Percentiles rank a stretch among this genome's conserved stretches.
Conservation (phyloP, 169 alveolate species). For the Plasmodium adleri region DNA sequence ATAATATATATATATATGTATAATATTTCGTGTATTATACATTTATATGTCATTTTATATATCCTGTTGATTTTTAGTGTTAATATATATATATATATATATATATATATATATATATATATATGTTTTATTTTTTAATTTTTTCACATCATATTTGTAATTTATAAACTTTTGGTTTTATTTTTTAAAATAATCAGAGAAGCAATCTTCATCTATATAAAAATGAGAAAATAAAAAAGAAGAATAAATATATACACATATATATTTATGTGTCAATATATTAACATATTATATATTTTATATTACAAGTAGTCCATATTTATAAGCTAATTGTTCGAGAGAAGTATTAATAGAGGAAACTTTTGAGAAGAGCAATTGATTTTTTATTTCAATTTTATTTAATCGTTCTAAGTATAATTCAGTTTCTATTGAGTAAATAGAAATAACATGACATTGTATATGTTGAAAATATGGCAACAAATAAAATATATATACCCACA, state of each 20-base stretch:
- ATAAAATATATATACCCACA: not conserved
- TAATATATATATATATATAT: too few relatives aligned
- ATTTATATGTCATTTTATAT: not conserved
- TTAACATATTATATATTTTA: not conserved
- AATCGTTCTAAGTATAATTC: slow-evolving; percentile 25
- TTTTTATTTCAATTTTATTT: slow-evolving; percentile 39
- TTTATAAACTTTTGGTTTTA: not conserved
- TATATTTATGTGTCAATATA: not conserved
- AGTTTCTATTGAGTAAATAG: slow-evolving; percentile 9
- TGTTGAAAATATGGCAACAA: not conserved
- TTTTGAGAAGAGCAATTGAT: slow-evolving; percentile 21
- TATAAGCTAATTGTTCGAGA: slow-evolving; percentile 32
- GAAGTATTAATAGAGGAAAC: slow-evolving; percentile 23
- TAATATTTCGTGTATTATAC: not conserved
- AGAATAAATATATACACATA: not conserved
- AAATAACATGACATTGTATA: not conserved
- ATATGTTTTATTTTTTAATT: not conserved
- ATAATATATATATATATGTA: too few relatives aligned
- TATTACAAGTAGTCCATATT: slow-evolving; percentile 50
- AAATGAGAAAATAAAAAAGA: not conserved
- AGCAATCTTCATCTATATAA: not conserved
- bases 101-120: not conserved
- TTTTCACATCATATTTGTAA: not conserved
- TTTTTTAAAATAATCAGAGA: slow-evolving; percentile 9
- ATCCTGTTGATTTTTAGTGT: not conserved